Evolutionary conservation across 768 basidiomycete genomes (phyloP).

Genomic region (Mycena maculata): DNA sequence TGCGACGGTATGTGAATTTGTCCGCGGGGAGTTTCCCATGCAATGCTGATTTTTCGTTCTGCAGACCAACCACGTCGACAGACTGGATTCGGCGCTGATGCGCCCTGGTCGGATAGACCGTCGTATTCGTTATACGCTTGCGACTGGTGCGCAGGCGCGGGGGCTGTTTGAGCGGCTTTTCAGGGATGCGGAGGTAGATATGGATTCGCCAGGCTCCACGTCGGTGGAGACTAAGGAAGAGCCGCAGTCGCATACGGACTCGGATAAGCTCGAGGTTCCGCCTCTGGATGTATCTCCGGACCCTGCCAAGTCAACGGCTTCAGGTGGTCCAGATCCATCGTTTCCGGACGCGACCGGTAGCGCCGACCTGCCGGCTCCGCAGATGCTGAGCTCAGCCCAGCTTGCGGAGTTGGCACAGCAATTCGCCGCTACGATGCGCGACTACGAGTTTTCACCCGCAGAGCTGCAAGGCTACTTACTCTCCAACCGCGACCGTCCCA

Average conservation of each 20-base stretch:
- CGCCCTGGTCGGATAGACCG: slow-evolving; percentile 70
- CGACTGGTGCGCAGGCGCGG: slow-evolving; percentile 59
- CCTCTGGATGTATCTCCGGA: not conserved
- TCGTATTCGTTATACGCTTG: slow-evolving; percentile 63
- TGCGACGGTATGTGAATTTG: slow-evolving; percentile 57
- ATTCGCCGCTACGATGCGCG: slow-evolving; percentile 59
- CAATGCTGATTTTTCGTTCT: not conserved
- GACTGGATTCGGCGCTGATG: slow-evolving; percentile 66
- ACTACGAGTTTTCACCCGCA: slow-evolving; percentile 65
- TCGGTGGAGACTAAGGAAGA: not conserved
- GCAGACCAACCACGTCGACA: slow-evolving; percentile 67
- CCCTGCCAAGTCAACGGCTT: not conserved
- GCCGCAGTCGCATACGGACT: not conserved
- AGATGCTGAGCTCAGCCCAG: not conserved
- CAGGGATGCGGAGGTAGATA: slow-evolving; percentile 30
- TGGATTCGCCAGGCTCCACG: not conserved
- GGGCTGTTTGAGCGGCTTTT: slow-evolving; percentile 65
- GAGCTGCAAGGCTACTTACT: slow-evolving; percentile 73
- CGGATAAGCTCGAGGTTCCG: not conserved
- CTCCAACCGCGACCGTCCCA: slow-evolving; percentile 53
- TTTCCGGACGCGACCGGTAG: no score
- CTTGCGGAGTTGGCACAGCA: slow-evolving; percentile 49
- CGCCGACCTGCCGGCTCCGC: not conserved
- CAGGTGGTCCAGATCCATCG: not conserved
- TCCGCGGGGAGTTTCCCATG: not conserved